Evolutionary conservation across 2,329 filamentous ascomycete genomes (phyloP).

Genomic region (Aspergillus oerlinghausenensis): DNA sequence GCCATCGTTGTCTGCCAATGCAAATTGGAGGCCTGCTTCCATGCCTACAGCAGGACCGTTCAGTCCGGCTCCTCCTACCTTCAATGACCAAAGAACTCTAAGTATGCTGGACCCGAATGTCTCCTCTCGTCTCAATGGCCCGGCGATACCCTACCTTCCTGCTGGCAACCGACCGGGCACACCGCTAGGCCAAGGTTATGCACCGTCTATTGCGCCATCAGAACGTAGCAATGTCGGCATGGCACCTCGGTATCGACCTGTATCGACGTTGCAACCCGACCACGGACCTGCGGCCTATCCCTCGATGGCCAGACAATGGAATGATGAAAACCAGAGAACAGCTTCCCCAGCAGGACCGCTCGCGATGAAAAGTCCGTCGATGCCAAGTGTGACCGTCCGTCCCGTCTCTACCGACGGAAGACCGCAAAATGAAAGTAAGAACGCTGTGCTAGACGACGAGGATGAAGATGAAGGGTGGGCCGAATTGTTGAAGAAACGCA

Average conservation of each 20-base stretch:
- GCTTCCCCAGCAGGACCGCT: slow-evolving; percentile 19
- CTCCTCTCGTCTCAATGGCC: slow-evolving; percentile 34
- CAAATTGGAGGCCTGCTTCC: slow-evolving; percentile 45
- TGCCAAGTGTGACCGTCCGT: slow-evolving; percentile 26
- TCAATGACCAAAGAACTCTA: slow-evolving; percentile 60
- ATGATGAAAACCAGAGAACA: slow-evolving; percentile 29
- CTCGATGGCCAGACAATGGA: slow-evolving; percentile 33
- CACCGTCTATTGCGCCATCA: slow-evolving; percentile 88
- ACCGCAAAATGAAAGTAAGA: slow-evolving; percentile 12
- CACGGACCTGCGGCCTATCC: slow-evolving; percentile 29
- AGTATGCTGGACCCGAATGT: slow-evolving; percentile 72
- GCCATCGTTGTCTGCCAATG: slow-evolving; percentile 20
- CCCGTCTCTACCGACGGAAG: slow-evolving; percentile 24
- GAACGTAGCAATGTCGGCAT: slow-evolving; percentile 92
- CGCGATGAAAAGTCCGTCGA: slow-evolving; percentile 24
- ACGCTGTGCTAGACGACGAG: slow-evolving; percentile 36
- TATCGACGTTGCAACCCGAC: slow-evolving; percentile 59
- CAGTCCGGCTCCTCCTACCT: slow-evolving; percentile 13
- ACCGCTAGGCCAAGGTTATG: slow-evolving; percentile 52
- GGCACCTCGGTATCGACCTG: slow-evolving; percentile 84
- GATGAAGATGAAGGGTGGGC: slow-evolving; percentile 48
- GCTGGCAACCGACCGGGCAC: slow-evolving; percentile 21
- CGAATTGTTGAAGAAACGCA: slow-evolving; percentile 48
- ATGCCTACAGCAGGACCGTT: slow-evolving; percentile 36
- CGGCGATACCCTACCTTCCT: slow-evolving; percentile 32